phyloP scores from a whole-genome alignment of 2,329 filamentous ascomycete species.

The Leptodontidium sp. region DNA sequence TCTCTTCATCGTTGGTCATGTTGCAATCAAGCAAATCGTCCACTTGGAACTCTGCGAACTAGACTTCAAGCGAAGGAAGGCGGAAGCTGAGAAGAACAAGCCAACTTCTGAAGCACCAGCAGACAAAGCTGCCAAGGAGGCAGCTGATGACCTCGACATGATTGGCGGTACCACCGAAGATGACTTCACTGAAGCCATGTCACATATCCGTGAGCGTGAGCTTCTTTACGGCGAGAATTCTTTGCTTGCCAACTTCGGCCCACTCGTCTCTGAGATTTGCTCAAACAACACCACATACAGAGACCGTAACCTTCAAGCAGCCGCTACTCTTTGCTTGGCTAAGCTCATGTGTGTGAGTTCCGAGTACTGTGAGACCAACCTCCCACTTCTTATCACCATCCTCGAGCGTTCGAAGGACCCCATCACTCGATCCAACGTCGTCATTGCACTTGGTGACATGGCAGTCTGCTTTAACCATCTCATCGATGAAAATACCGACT shows the following conservation, averaged over 20 bases:
- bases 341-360: constrained; percentile 99
- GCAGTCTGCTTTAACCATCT: constrained; percentile 99
- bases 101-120: constrained; percentile 53
- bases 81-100: constrained; percentile 79
- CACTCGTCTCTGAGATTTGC: constrained; percentile 91
- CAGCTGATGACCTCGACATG: constrained; percentile 90
- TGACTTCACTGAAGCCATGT: constrained; percentile 88
- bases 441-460: constrained; percentile 98
- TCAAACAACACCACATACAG: constrained; percentile 92
- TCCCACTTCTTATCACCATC: constrained; percentile 95
- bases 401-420: constrained; percentile 94
- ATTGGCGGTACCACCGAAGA: constrained; percentile 97
- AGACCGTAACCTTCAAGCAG: constrained; percentile 88
- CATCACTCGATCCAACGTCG: constrained; percentile 92
- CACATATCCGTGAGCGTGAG: constrained; percentile 84
- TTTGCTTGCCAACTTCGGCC: constrained; percentile 88
- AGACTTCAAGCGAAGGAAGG: constrained; percentile 96
- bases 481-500: constrained; percentile 99
- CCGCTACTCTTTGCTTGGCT: constrained; percentile 91
- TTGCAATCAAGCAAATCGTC: constrained; percentile 98
- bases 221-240: constrained; percentile 84
- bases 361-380: constrained; percentile 93
- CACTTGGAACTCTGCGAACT: constrained; percentile 97
- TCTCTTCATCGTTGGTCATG: constrained; percentile 93
- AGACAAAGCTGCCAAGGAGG: constrained; percentile 66